Evolutionary conservation across 2,329 filamentous ascomycete genomes (phyloP).

Genomic region (Botrytis hyacinthi): DNA sequence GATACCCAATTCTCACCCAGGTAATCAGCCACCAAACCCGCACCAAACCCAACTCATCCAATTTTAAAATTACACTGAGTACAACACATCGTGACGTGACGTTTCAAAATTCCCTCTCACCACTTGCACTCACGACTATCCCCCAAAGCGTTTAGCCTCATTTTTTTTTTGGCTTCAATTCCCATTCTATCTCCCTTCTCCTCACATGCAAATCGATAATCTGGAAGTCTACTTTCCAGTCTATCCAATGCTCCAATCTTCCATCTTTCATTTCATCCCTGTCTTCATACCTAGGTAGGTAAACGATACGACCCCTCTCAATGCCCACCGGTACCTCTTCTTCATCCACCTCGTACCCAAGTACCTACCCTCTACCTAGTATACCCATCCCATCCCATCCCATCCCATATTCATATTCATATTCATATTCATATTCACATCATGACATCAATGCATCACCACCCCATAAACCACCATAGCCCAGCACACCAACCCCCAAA

Average conservation of each 20-base stretch:
- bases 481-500: too few species aligned
- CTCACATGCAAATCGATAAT: conserved; percentile 2
- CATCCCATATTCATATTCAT: too few species aligned
- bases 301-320: not conserved
- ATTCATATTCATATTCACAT: too few species aligned
- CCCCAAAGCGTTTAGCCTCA: not conserved
- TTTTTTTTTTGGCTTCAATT: not conserved
- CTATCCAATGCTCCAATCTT: not conserved
- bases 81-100: conserved; percentile 34
- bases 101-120: not conserved
- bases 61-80: conserved; percentile 33
- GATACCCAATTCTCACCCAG: too few species aligned
- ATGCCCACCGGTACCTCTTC: not conserved
- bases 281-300: not conserved
- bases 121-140: not conserved
- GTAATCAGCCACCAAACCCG: not conserved
- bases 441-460: not conserved
- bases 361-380: not conserved
- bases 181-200: not conserved
- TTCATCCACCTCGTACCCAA: not conserved
- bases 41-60: conserved; percentile 3
- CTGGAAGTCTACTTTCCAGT: not conserved
- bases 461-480: not conserved
- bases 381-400: too few species aligned
- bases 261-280: not conserved